phyloP scores from a whole-genome alignment of 257 asterid genomes.

The Marsdenia floribunda region DNA sequence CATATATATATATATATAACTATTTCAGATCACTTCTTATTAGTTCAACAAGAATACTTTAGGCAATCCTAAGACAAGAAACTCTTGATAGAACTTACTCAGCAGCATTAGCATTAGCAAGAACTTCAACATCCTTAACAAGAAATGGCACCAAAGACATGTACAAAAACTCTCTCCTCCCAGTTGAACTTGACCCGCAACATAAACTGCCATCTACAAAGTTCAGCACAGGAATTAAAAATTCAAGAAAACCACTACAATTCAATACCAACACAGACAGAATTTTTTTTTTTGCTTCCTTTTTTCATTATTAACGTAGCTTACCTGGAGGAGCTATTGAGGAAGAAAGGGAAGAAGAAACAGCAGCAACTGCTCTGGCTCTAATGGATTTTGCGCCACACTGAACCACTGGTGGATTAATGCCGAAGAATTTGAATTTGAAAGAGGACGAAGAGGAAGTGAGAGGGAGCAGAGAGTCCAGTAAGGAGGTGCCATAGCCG shows the following conservation, averaged over 20 bases:
- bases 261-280: not conserved
- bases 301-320: not conserved
- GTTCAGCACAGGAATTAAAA: slow-evolving; percentile 8
- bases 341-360: slow-evolving; percentile 27
- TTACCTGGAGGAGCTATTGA: slow-evolving; percentile 6
- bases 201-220: slow-evolving; percentile 17
- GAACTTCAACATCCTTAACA: slow-evolving; percentile 28
- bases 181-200: slow-evolving; percentile 14
- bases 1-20: not conserved
- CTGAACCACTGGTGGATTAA: slow-evolving; percentile 18
- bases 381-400: slow-evolving; percentile 22
- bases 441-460: slow-evolving; percentile 15
- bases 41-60: not conserved
- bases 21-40: not conserved
- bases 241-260: not conserved
- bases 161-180: slow-evolving; percentile 59
- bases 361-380: slow-evolving; percentile 26
- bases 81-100: slow-evolving; percentile 34
- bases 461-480: slow-evolving; percentile 21
- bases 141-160: slow-evolving; percentile 48
- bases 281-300: not conserved
- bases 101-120: slow-evolving; percentile 25
- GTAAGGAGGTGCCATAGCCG: slow-evolving; percentile 24
- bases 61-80: not conserved
- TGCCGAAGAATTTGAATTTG: slow-evolving; percentile 24